Conservation (phyloP, 345 rosid genomes). For the Geranium rotundifolium region DNA sequence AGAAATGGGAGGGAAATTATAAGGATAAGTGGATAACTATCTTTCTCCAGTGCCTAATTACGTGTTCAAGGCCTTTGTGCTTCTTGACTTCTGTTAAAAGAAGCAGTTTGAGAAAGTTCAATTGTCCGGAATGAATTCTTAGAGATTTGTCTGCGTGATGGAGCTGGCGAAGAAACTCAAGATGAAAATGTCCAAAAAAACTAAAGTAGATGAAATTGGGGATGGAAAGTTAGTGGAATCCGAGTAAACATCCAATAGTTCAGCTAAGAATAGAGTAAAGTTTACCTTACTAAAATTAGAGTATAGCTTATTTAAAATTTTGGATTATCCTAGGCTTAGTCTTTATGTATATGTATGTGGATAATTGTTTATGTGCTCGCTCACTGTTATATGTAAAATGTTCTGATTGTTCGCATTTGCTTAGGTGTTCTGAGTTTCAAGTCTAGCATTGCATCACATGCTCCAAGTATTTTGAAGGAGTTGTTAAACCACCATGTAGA, state of each 20-base stretch:
- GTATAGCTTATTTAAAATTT: too few relatives aligned
- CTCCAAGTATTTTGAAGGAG: conserved; percentile 46
- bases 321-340: not conserved
- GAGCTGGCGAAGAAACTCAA: conserved; percentile 8
- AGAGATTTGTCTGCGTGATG: conserved; percentile 55
- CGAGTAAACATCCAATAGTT: not conserved
- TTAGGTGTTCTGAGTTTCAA: conserved; percentile 57
- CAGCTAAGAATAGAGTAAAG: too few relatives aligned
- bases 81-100: too few relatives aligned
- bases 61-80: too few relatives aligned
- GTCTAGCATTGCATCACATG: conserved; percentile 43
- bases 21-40: too few relatives aligned
- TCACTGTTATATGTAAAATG: not conserved
- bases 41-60: too few relatives aligned
- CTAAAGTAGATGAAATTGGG: conserved; percentile 4
- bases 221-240: conserved; percentile 1
- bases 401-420: conserved; percentile 4
- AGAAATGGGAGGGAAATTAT: too few relatives aligned
- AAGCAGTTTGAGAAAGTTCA: too few relatives aligned
- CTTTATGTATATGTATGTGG: not conserved
- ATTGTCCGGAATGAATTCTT: conserved; percentile 50
- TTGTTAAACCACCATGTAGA: conserved; percentile 41
- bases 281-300: not conserved
- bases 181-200: not conserved
- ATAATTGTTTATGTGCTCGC: not conserved